Conservation (phyloP, 2,329 filamentous ascomycete genomes). For the Exophiala oligosperma region DNA sequence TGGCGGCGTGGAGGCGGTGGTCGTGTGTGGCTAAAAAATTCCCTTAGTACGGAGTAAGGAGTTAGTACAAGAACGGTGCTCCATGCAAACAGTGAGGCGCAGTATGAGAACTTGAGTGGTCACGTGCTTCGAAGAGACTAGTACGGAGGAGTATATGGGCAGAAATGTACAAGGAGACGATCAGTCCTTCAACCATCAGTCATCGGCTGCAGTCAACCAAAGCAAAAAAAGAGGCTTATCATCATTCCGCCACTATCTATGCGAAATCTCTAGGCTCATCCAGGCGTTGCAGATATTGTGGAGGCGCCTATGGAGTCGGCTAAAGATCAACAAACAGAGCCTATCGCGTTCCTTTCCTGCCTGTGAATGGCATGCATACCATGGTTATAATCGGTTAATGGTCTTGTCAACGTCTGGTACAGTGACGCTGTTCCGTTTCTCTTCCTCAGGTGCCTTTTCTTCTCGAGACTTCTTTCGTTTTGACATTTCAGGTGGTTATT, state of each 20-base stretch:
- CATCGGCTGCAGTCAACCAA: not conserved
- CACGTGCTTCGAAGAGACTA: no score
- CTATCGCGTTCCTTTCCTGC: constrained; percentile 2
- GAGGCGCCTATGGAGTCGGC: not conserved
- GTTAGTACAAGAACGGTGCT: no score
- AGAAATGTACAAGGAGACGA: no score
- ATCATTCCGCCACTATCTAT: constrained; percentile 1
- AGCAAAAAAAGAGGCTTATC: not conserved
- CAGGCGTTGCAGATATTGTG: not conserved
- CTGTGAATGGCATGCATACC: not conserved
- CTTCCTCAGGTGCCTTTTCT: not conserved
- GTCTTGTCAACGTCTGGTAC: not conserved
- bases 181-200: not conserved
- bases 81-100: no score
- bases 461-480: not conserved
- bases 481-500: not conserved
- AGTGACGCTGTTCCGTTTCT: constrained; percentile 1
- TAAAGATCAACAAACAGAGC: not conserved
- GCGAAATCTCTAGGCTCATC: not conserved
- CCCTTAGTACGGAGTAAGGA: no score
- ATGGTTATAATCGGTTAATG: constrained; percentile 15
- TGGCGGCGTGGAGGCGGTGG: no score
- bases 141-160: no score
- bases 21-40: not conserved
- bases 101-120: no score